phyloP scores from a whole-genome alignment of 352 stramenopile species.

The Globisporangium middletonii region DNA sequence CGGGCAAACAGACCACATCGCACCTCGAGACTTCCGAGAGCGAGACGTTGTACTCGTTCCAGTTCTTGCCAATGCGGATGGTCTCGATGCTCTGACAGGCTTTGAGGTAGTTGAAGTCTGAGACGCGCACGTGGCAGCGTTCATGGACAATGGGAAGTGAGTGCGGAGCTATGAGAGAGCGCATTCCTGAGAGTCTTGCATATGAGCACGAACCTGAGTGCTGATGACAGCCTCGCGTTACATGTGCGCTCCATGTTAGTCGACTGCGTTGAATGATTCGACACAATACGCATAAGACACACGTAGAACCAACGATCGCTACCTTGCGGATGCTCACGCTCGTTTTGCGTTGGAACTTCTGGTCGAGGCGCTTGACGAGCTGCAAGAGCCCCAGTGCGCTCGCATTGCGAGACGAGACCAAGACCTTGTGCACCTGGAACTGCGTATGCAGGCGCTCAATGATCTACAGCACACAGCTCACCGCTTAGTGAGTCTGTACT shows the following conservation, averaged over 20 bases:
- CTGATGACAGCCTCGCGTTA: background rate
- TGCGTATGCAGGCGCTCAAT: slow-evolving; percentile 65
- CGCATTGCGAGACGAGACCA: slow-evolving; percentile 66
- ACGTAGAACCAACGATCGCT: background rate
- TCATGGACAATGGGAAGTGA: background rate
- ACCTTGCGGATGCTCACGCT: slow-evolving; percentile 66
- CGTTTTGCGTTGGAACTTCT: slow-evolving; percentile 39
- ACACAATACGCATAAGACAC: background rate
- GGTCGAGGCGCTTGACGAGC: slow-evolving; percentile 54
- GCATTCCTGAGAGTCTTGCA: background rate
- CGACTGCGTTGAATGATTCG: background rate
- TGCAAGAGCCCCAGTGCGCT: slow-evolving; percentile 55
- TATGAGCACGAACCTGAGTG: slow-evolving; percentile 2
- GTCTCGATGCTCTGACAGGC: slow-evolving; percentile 64
- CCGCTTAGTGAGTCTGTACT: background rate
- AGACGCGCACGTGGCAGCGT: background rate
- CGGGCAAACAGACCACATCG: background rate
- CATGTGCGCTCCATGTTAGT: background rate
- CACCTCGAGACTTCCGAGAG: slow-evolving; percentile 20
- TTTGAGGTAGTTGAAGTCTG: slow-evolving; percentile 78
- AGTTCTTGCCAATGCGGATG: slow-evolving; percentile 45
- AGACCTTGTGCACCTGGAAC: slow-evolving; percentile 60
- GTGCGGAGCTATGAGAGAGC: background rate
- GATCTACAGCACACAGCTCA: slow-evolving; percentile 15
- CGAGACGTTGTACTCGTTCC: slow-evolving; percentile 19